Evolutionary conservation across 2,329 filamentous ascomycete species (phyloP).

Genomic region (Colletotrichum aenigma): DNA sequence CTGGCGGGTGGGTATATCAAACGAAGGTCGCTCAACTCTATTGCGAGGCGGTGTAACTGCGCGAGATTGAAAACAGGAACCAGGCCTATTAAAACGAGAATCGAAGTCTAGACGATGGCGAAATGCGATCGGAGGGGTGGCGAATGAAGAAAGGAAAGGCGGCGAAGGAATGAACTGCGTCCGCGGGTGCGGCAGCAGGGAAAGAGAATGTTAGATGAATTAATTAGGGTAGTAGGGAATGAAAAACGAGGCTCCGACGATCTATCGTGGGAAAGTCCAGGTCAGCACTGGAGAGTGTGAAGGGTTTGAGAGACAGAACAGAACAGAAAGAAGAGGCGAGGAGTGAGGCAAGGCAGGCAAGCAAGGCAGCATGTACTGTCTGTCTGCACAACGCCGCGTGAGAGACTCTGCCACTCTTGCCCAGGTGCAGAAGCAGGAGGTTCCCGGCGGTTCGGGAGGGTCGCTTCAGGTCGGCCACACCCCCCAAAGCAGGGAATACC

Average conservation of each 20-base stretch:
- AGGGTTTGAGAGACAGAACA: not conserved
- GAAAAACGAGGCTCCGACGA: not conserved
- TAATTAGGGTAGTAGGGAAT: conserved; percentile 16
- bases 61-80: conserved; percentile 14
- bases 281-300: not conserved
- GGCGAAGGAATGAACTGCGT: conserved; percentile 9
- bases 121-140: not conserved
- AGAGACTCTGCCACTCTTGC: conserved; percentile 24
- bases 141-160: conserved; percentile 3
- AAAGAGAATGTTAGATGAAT: not conserved
- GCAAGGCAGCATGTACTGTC: conserved; percentile 19
- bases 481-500: conserved; percentile 29
- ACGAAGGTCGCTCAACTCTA: conserved; percentile 17
- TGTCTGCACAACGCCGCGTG: not conserved
- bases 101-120: conserved; percentile 13
- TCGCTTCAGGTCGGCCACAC: conserved; percentile 25
- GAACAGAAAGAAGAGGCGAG: conserved; percentile 6
- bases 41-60: conserved; percentile 17
- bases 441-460: conserved; percentile 24
- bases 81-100: conserved; percentile 20
- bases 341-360: conserved; percentile 10
- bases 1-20: conserved; percentile 7
- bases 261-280: conserved; percentile 12
- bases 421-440: conserved; percentile 27
- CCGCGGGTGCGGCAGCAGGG: not conserved